Evolutionary conservation across 1,284 basidiomycete genomes (phyloP).

Genomic region (Austroboletus niveus): DNA sequence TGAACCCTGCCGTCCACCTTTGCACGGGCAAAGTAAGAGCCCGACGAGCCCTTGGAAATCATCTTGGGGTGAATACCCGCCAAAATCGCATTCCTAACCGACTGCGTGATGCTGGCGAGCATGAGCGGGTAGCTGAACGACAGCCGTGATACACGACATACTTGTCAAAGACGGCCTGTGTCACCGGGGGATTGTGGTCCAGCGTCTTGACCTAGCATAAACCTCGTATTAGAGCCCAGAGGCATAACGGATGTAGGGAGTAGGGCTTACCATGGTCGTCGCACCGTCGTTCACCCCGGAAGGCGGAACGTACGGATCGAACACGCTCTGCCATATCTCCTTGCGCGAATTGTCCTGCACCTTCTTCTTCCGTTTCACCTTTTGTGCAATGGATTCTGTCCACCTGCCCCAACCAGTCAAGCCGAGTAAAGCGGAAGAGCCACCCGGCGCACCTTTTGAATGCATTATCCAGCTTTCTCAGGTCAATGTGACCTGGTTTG

Average conservation of each 20-base stretch:
- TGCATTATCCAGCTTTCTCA: slow-evolving; percentile 73
- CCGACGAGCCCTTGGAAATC: slow-evolving; percentile 83
- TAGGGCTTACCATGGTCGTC: slow-evolving; percentile 17
- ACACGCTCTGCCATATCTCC: slow-evolving; percentile 77
- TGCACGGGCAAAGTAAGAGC: slow-evolving; percentile 82
- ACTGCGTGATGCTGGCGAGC: slow-evolving; percentile 53
- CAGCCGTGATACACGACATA: slow-evolving; percentile 36
- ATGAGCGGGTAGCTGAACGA: slow-evolving; percentile 3
- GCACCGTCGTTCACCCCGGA: slow-evolving; percentile 26
- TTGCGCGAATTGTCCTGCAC: slow-evolving; percentile 59
- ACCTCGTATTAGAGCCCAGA: not conserved
- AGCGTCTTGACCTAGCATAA: slow-evolving; percentile 62
- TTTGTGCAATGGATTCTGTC: slow-evolving; percentile 83
- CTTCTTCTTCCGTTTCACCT: slow-evolving; percentile 81
- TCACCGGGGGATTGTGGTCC: slow-evolving; percentile 75
- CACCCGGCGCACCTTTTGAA: slow-evolving; percentile 64
- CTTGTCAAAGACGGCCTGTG: slow-evolving; percentile 66
- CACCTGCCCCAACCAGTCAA: slow-evolving; percentile 45
- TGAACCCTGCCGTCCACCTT: slow-evolving; percentile 69
- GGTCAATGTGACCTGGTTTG: slow-evolving; percentile 66
- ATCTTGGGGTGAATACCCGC: slow-evolving; percentile 85
- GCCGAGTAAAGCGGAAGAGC: not conserved
- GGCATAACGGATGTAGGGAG: slow-evolving; percentile 1
- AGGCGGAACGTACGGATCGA: slow-evolving; percentile 50
- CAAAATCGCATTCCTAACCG: slow-evolving; percentile 66